Evolutionary conservation across 345 rosid genomes (phyloP).

Genomic region (Eutrema heterophyllum): DNA sequence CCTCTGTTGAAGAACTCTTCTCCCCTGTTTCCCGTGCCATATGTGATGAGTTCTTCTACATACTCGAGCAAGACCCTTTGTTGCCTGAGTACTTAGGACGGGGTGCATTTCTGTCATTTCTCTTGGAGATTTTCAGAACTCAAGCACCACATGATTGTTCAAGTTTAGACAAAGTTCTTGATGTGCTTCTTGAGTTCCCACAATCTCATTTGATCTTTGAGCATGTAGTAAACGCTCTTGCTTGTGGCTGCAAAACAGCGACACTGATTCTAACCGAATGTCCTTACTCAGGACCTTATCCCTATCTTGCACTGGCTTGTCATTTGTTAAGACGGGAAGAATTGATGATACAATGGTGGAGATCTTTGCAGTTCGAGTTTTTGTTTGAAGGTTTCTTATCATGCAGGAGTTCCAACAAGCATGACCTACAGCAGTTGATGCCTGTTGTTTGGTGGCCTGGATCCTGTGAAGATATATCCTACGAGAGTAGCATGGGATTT

Average conservation of each 20-base stretch:
- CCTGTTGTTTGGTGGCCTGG: constrained; percentile 99
- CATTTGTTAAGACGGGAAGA: constrained; percentile 72
- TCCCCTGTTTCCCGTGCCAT: constrained; percentile 63
- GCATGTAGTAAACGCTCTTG: constrained; percentile 64
- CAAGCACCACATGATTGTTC: constrained; percentile 75
- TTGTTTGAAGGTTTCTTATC: constrained; percentile 87
- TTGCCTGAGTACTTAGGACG: constrained; percentile 64
- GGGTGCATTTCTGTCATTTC: constrained; percentile 73
- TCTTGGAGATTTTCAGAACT: constrained; percentile 64
- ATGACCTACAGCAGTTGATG: constrained; percentile 79
- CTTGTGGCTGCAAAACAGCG: constrained; percentile 76
- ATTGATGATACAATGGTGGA: constrained; percentile 87
- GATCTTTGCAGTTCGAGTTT: constrained; percentile 60
- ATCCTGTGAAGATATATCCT: constrained; percentile 70
- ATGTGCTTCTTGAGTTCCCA: constrained; percentile 56
- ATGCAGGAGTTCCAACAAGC: constrained; percentile 64
- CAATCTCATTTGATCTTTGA: constrained; percentile 55
- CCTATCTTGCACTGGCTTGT: constrained; percentile 81
- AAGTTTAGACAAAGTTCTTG: constrained; percentile 66
- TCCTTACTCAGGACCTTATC: constrained; percentile 90
- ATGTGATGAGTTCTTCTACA: constrained; percentile 62
- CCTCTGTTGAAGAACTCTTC: constrained; percentile 65
- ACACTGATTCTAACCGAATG: constrained; percentile 63
- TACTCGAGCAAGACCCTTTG: constrained; percentile 51
- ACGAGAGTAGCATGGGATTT: constrained; percentile 77